These are phyloP conservation scores for Gloeostereum incarnatum DNA, from an alignment of 768 basidiomycete species.

Conservation along the genomic window DNA sequence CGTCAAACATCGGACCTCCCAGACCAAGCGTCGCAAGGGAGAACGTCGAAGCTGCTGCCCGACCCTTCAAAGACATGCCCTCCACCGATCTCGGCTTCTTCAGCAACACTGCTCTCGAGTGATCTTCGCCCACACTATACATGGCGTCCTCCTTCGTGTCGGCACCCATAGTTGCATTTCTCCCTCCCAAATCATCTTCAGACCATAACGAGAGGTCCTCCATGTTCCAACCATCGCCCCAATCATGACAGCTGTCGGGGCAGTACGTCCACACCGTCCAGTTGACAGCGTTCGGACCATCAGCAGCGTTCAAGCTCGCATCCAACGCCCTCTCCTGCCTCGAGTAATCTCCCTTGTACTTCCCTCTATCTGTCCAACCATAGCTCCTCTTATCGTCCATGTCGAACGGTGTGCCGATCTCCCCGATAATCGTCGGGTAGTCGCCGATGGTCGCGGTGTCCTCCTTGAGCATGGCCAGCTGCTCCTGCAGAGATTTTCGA, in stretches of 20 bases:
- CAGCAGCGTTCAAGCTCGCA: conserved; percentile 69
- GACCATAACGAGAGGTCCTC: conserved; percentile 93
- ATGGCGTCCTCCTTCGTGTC: conserved; percentile 12
- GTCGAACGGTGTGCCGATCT: conserved; percentile 93
- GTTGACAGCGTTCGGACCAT: conserved; percentile 66
- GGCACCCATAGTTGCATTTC: conserved; percentile 11
- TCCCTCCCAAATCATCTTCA: conserved; percentile 47
- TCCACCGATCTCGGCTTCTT: conserved; percentile 11
- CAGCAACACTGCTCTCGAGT: conserved; percentile 31
- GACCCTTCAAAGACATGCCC: conserved; percentile 6
- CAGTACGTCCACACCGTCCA: conserved; percentile 91
- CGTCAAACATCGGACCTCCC: conserved; percentile 11
- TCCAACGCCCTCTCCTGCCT: conserved; percentile 80
- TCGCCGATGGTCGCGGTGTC: conserved; percentile 60
- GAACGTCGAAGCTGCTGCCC: conserved; percentile 20
- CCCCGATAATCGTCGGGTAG: conserved; percentile 90
- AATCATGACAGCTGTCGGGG: conserved; percentile 71
- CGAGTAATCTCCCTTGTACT: conserved; percentile 66
- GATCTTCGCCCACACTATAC: conserved; percentile 15
- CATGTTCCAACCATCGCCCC: conserved; percentile 96
- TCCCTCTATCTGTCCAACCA: conserved; percentile 62
- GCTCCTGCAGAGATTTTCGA: conserved; percentile 70
- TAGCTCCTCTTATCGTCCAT: conserved; percentile 87
- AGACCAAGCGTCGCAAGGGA: conserved; percentile 24
- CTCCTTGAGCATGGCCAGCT: conserved; percentile 68